Evolutionary conservation across 2,329 filamentous ascomycete species (phyloP), one percentile per base, ranked within the genome.

Genomic region (Sporothrix inflata): DNA sequence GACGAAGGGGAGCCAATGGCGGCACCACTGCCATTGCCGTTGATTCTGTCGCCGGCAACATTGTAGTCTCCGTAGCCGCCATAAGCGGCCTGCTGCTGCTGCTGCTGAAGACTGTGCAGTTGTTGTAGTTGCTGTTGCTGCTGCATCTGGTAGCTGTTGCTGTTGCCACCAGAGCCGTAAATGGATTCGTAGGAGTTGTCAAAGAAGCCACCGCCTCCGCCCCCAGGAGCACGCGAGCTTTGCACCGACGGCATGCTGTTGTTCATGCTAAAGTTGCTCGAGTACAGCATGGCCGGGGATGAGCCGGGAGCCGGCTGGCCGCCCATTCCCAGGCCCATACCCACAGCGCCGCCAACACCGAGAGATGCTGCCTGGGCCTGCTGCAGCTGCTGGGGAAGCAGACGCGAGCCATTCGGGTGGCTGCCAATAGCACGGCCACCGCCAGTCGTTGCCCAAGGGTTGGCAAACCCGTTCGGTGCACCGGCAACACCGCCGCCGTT

Each of bases 211-310:
- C 61, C n/a, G 9, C 4, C 30, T 4, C 27, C 45, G 34, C 45
- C 61, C 5, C 61, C 65, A 51, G 45, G 42, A 38, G 78, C 79
- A 72, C 75, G 78, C 0, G 79, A 77, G 71, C 79, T 80, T 69
- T 81, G 79, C 42, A 81, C 78, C 1, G 75, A 76, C 7, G 80
- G 79, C 40, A 81, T 72, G 66, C 77, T 79, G 16, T 73, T 21
- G 14, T 72, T 72, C 9, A 75, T 74, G 34, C 78, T 79, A n/a
- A 78, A 77, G 70, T 78, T 75, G 21, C 76, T 77, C 14, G 76
- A 77, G 21, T 78, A 78, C 24, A 78, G 76, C 27, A 74, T 70
- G 42, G 27, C 49, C 24, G 40, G 27, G 5, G 71, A 63, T 6
- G 38, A 49, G 38, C 66, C 57, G 21, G 71, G 7, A 9, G n/a